These are phyloP conservation scores for Tricholoma sp. DNA, from an alignment of 768 basidiomycete species.

Conservation along the genomic window DNA sequence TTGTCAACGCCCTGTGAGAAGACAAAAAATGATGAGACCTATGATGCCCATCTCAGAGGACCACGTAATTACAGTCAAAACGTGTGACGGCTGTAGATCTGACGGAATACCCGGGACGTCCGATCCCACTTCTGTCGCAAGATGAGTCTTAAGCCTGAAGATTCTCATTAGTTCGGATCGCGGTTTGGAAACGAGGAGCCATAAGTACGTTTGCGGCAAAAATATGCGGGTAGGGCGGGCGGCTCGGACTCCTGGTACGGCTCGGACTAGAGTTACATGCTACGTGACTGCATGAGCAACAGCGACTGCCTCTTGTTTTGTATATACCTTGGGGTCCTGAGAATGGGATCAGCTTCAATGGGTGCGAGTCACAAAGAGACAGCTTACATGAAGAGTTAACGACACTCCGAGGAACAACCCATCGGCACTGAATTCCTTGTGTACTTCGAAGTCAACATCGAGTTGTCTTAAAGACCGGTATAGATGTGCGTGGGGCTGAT, in stretches of 20 bases:
- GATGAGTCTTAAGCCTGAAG: constrained; percentile 40
- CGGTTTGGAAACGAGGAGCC: not conserved
- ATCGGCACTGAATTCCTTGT: constrained; percentile 45
- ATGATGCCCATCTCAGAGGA: not conserved
- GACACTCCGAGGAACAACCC: constrained; percentile 58
- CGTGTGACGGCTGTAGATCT: constrained; percentile 47
- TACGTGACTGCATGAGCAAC: constrained; percentile 14
- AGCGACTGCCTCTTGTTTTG: not conserved
- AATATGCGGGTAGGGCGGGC: constrained; percentile 50
- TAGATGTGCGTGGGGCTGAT: constrained; percentile 45
- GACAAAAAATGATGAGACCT: not conserved
- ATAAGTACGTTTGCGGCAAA: constrained; percentile 38
- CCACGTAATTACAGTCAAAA: constrained; percentile 40
- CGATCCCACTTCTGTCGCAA: constrained; percentile 35
- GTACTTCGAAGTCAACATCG: constrained; percentile 38
- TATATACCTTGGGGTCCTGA: constrained; percentile 23
- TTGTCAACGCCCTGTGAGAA: constrained; percentile 42
- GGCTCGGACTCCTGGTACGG: constrained; percentile 47
- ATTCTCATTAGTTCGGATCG: not conserved
- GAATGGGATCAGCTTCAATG: not conserved
- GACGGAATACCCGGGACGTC: constrained; percentile 30
- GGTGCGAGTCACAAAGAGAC: not conserved
- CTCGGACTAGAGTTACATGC: constrained; percentile 43
- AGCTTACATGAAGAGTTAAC: constrained; percentile 40
- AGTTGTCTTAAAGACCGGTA: constrained; percentile 43